Conservation (phyloP, 306 rosid genomes). For the Sechiopsis laciniata region DNA sequence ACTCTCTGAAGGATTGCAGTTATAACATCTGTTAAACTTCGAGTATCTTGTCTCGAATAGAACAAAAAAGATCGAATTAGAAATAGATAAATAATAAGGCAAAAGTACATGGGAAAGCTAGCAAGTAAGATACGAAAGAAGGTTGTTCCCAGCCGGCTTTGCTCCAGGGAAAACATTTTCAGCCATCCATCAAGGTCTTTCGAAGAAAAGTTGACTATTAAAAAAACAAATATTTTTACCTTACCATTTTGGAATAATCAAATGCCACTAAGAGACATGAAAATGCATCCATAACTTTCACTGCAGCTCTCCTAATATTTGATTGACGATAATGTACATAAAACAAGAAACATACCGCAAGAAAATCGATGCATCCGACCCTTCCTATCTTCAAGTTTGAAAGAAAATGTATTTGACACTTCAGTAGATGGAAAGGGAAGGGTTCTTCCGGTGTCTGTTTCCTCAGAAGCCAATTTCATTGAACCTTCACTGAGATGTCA, state of each 20-base stretch:
- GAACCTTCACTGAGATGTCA: slow-evolving; percentile 59
- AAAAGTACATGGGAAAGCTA: neutral
- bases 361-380: slow-evolving; percentile 25
- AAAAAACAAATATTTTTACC: neutral
- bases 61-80: slow-evolving; percentile 20
- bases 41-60: slow-evolving; percentile 51
- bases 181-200: neutral
- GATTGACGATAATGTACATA: slow-evolving; percentile 6
- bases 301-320: neutral
- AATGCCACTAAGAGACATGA: neutral
- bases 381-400: slow-evolving; percentile 22
- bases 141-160: no score
- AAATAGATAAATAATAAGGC: neutral
- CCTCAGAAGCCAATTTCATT: slow-evolving; percentile 66
- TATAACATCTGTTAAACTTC: slow-evolving; percentile 67
- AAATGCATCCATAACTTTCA: slow-evolving; percentile 4
- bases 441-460: slow-evolving; percentile 55
- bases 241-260: neutral
- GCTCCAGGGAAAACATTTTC: no score
- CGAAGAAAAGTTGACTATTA: neutral
- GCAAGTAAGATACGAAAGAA: neutral
- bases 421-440: slow-evolving; percentile 31
- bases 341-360: slow-evolving; percentile 22
- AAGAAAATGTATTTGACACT: slow-evolving; percentile 21
- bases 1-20: slow-evolving; percentile 70